Evolutionary conservation across 495 filamentous ascomycete species (phyloP).

Genomic region (Umbilicaria muhlenbergii): DNA sequence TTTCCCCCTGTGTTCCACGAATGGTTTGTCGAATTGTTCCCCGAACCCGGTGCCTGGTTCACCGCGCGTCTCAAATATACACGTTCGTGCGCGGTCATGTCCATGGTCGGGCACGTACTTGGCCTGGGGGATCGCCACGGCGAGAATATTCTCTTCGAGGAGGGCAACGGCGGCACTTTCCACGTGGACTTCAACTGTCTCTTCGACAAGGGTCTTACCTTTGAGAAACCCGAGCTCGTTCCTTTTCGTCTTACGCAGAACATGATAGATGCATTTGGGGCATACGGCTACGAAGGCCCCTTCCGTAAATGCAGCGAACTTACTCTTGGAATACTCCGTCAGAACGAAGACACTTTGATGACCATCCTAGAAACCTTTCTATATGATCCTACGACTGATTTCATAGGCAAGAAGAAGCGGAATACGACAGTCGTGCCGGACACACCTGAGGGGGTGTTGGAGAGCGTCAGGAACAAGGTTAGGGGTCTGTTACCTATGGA

Average conservation of each 20-base stretch:
- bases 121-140: conserved; percentile 96
- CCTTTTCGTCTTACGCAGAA: conserved; percentile 98
- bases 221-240: conserved; percentile 85
- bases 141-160: conserved; percentile 92
- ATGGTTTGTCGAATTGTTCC: conserved; percentile 93
- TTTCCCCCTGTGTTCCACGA: conserved; percentile 76
- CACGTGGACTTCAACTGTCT: conserved; percentile 99
- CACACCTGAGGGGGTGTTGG: conserved; percentile 78
- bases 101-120: conserved; percentile 88
- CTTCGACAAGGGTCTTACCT: conserved; percentile 95
- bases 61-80: conserved; percentile 80
- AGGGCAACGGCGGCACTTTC: conserved; percentile 83
- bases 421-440: conserved; percentile 51
- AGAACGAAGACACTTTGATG: conserved; percentile 91
- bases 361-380: conserved; percentile 93
- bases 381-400: conserved; percentile 90
- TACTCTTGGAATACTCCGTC: conserved; percentile 64
- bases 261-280: conserved; percentile 92
- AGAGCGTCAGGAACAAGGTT: conserved; percentile 76
- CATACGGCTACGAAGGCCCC: conserved; percentile 80
- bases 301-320: conserved; percentile 86
- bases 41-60: conserved; percentile 85
- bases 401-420: conserved; percentile 61
- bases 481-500: conserved; percentile 69
- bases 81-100: conserved; percentile 90